Base-by-base conservation (phyloP, 495 filamentous ascomycete genomes). In the Friedmanniomyces simplex region DNA sequence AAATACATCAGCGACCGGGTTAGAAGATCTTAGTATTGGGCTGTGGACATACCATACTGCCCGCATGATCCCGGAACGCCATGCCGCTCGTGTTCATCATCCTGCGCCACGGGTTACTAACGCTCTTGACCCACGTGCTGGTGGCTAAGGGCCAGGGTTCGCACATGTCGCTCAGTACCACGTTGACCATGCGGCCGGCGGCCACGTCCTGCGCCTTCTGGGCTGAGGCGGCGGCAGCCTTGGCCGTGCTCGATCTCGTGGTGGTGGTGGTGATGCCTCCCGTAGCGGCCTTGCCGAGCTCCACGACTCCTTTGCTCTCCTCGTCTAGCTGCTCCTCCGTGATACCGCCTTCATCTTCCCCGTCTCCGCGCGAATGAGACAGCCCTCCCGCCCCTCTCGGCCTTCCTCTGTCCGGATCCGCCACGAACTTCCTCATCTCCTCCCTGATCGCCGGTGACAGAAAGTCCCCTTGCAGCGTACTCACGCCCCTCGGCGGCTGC, bases 11-110 rank as follows among this genome's bases (percentile, higher is more conserved):
- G 53, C 25, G 4, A 16, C 46, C 6, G 25, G 4, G 4, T 32
- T 32, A 4, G 28, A 32, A 52, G 25, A 16, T 26, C 8, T 2
- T 20, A n/a, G 18, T 43, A 16, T 13, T 5, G 14, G 18, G 18
- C 39, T 43, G 39, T 5, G 4, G 20, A 8, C 83, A 64, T 74
- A 96, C 93, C 88, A 98, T 98, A 72, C 89, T 96, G 34, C 88
- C 89, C 26, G 82, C 85, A 72, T 98, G 94, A 73, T 98, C 93
- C 69, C 79, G 80, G 69, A 94, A 89, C 18, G 66, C 69, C 58
- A 89, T 84, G 39, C 93, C 93, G 71, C 87, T 96, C 50, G 90
- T 95, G 72, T 97, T 96, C 89, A 96, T 96, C 89, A 98, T 86
- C 93, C 93, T 98, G 75, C 69, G 69, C 81, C 91, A 90, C 50